phyloP scores from a whole-genome alignment of 495 filamentous ascomycete genomes.

The Rostrohypoxylon terebratum region DNA sequence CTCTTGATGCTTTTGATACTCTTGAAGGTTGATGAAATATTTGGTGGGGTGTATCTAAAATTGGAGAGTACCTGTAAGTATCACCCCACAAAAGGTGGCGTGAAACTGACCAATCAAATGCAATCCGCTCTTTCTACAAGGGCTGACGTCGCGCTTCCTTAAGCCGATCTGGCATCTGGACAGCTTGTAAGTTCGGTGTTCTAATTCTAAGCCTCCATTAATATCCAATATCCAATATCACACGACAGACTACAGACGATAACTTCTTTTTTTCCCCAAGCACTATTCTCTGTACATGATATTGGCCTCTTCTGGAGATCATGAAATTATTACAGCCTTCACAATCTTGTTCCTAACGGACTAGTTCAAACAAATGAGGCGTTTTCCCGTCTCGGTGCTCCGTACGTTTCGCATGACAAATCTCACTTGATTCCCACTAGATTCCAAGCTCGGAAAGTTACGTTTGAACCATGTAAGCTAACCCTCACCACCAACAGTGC shows the following conservation, averaged over 20 bases:
- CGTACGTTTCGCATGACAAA: conserved; percentile 51
- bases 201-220: conserved; percentile 2
- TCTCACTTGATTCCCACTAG: neutral
- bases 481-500: conserved; percentile 52
- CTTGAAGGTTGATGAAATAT: conserved; percentile 23
- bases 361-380: conserved; percentile 51
- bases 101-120: conserved; percentile 21
- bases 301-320: conserved; percentile 38
- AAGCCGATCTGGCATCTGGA: conserved; percentile 52
- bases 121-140: conserved; percentile 4
- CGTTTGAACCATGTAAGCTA: conserved; percentile 39
- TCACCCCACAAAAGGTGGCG: conserved; percentile 6
- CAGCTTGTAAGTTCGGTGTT: conserved; percentile 48
- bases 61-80: neutral
- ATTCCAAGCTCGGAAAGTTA: conserved; percentile 31
- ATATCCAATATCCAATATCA: too few species aligned
- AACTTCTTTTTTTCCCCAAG: neutral
- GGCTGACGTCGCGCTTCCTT: conserved; percentile 43
- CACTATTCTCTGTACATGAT: conserved; percentile 15
- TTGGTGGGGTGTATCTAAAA: conserved; percentile 13
- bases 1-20: neutral
- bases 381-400: conserved; percentile 55
- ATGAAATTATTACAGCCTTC: conserved; percentile 46
- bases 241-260: conserved; percentile 3
- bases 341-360: conserved; percentile 49